These are phyloP conservation scores for Cardamine occulta DNA, from an alignment of 345 rosid genomes.

Conservation along the genomic window DNA sequence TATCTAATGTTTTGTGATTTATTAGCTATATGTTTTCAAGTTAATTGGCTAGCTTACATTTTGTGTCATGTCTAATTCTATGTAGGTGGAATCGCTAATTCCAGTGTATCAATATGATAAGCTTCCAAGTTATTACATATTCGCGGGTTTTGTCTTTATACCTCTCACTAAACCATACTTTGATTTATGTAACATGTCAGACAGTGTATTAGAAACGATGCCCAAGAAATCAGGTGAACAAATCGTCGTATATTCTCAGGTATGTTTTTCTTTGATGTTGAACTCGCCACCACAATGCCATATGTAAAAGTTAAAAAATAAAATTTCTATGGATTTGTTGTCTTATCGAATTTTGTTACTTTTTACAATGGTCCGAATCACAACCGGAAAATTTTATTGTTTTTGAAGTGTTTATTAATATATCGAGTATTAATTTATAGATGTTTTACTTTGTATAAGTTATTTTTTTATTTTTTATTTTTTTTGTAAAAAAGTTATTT, in stretches of 20 bases:
- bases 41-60: neutral
- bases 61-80: neutral
- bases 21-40: neutral
- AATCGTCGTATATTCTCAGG: slow-evolving; percentile 78
- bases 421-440: no score
- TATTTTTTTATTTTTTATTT: no score
- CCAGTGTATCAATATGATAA: slow-evolving; percentile 15
- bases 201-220: slow-evolving; percentile 54
- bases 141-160: slow-evolving; percentile 19
- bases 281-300: neutral
- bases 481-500: no score
- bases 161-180: slow-evolving; percentile 43
- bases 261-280: slow-evolving; percentile 20
- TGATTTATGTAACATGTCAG: slow-evolving; percentile 61
- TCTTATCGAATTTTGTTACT: no score
- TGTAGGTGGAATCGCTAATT: slow-evolving; percentile 45
- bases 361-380: no score
- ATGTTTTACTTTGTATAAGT: no score
- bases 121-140: slow-evolving; percentile 33
- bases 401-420: no score
- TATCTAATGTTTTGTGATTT: no score
- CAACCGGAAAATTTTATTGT: no score
- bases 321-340: no score
- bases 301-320: no score
- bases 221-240: slow-evolving; percentile 66